Evolutionary conservation across 495 filamentous ascomycete genomes (phyloP), one percentile per base, ranked within the genome.

Genomic region (Trichoderma parareesei): DNA sequence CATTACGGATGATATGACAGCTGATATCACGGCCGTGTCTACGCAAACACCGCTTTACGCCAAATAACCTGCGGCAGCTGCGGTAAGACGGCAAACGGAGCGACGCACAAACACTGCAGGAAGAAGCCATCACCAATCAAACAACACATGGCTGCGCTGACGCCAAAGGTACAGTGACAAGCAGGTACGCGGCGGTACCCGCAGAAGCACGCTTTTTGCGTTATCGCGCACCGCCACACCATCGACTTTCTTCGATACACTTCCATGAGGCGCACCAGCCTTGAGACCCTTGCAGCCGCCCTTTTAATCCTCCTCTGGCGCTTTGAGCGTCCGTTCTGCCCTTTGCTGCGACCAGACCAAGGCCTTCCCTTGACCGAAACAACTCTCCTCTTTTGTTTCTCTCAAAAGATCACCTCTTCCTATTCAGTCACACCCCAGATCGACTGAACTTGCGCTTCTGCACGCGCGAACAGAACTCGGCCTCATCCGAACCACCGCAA

Each of bases 161-260:
- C 2, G 27, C 27, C 27, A 27, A 27, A 27, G 27, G 53, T 37
- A 57, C 33, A 57, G 53, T 57, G 46, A 57, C 53, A 37, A 57
- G 0, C 9, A 35, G 14, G 37, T 57, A 57, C 53, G 35, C 53
- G 53, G 53, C 9, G 53, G 53, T 57, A 57, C 53, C 53, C 53
- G 53, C 53, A 35, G 53, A 35, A 33, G 53, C 10, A 10, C 53
- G 20, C 53, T 13, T 20, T 33, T 37, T 43, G 41, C 38, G 35
- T 43, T 61, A 61, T 61, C 38, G 41, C 27, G 60, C 60, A 43
- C 60, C 60, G 60, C 61, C 43, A 63, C 43, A 37, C 33, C 61
- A 46, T 63, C 61, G 61, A 63, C 61, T 37, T 63, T 63, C 61
- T 63, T 63, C 61, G 61, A 63, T 63, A 37, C 43, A 42, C 27